phyloP scores from a whole-genome alignment of 139 green algal species.

The Monoraphidium neglectum region DNA sequence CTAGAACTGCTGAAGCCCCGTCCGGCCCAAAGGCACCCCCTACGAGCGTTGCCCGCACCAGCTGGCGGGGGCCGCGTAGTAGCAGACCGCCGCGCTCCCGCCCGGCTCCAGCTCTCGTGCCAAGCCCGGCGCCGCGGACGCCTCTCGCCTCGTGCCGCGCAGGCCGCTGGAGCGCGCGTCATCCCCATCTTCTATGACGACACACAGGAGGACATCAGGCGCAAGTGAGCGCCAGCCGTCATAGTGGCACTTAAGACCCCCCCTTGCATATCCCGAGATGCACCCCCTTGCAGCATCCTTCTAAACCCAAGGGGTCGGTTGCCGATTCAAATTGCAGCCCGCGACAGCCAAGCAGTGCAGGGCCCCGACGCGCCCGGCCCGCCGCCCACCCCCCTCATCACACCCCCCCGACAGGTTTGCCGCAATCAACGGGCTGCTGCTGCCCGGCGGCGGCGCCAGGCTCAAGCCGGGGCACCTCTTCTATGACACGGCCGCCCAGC shows the following conservation, averaged over 20 bases:
- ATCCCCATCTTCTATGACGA: slow-evolving; percentile 82
- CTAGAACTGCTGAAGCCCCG: neutral
- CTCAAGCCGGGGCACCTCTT: slow-evolving; percentile 70
- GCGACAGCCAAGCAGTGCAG: too few relatives aligned
- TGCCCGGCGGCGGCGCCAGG: slow-evolving; percentile 73
- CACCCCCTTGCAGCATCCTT: too few relatives aligned
- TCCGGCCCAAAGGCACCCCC: neutral
- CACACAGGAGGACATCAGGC: slow-evolving; percentile 45
- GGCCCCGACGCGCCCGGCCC: too few relatives aligned
- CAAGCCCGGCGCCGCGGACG: neutral
- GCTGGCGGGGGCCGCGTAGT: neutral
- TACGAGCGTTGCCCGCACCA: neutral
- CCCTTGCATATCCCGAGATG: too few relatives aligned
- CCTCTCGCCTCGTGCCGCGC: too few relatives aligned
- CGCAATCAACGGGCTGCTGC: slow-evolving; percentile 76
- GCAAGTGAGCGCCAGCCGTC: slow-evolving; percentile 9
- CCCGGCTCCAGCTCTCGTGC: neutral
- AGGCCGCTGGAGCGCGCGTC: slow-evolving; percentile 70
- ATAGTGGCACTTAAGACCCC: too few relatives aligned
- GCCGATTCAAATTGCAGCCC: too few relatives aligned
- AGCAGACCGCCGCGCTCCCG: too few relatives aligned
- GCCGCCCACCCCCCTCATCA: too few relatives aligned
- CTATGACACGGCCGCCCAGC: slow-evolving; percentile 64
- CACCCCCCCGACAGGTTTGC: slow-evolving; percentile 30
- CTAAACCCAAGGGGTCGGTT: too few relatives aligned